These are phyloP conservation scores for Mycocentrospora acerina DNA, from an alignment of 2,329 filamentous ascomycete species.

Conservation along the genomic window DNA sequence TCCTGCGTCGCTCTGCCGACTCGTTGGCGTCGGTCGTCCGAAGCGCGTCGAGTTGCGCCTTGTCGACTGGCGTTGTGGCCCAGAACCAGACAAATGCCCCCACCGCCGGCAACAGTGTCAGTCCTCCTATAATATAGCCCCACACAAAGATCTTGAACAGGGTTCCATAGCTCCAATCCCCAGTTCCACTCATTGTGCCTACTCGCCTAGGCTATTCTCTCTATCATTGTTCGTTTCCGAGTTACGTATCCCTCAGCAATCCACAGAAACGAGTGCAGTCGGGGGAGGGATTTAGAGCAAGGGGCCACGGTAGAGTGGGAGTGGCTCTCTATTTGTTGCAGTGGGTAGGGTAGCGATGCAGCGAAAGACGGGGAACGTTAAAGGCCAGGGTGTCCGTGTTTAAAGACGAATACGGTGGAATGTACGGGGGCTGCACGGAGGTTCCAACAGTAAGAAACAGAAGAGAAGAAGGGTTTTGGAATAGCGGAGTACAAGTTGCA, in stretches of 20 bases:
- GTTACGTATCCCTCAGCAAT: neutral
- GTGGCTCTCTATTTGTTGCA: neutral
- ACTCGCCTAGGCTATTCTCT: constrained; percentile 12
- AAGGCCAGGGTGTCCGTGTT: neutral
- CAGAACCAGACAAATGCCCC: constrained; percentile 20
- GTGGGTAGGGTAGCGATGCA: neutral
- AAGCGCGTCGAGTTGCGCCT: constrained; percentile 6
- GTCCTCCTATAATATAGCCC: constrained; percentile 26
- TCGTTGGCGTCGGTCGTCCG: neutral
- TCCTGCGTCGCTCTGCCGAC: constrained; percentile 5
- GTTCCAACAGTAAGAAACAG: neutral
- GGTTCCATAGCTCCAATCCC: constrained; percentile 26
- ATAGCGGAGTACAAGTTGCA: neutral
- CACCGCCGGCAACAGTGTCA: constrained; percentile 23
- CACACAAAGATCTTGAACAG: constrained; percentile 28
- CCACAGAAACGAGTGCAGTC: neutral
- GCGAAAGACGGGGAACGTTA: neutral
- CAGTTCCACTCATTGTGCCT: constrained; percentile 25
- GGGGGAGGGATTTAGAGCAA: neutral
- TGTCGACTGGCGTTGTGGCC: constrained; percentile 16
- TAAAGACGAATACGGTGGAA: neutral
- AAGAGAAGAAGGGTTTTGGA: neutral
- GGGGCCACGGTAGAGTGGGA: neutral
- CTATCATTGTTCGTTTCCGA: constrained; percentile 16
- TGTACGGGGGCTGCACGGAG: neutral